phyloP scores from a whole-genome alignment of 2,329 filamentous ascomycete genomes.

The Trichoderma sp. region DNA sequence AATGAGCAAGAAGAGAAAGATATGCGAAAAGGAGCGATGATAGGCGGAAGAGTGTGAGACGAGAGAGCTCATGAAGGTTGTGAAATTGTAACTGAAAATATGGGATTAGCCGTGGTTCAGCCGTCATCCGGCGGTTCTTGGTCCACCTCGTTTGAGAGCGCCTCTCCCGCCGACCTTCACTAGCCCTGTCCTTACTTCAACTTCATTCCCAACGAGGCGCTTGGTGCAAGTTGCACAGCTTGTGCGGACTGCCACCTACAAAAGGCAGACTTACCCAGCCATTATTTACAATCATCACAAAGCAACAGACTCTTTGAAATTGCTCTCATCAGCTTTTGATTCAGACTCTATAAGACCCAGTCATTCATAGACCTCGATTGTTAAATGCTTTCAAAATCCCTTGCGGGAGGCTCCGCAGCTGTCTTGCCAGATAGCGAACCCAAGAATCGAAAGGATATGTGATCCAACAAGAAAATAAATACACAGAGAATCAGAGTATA shows the following conservation, averaged over 20 bases:
- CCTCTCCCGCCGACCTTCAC: background rate
- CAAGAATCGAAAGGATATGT: slow-evolving; percentile 24
- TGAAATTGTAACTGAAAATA: slow-evolving; percentile 1
- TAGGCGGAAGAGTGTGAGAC: background rate
- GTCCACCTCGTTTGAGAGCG: no score
- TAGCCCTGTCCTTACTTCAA: background rate
- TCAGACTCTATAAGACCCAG: slow-evolving; percentile 27
- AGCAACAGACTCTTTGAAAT: background rate
- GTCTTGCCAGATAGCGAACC: slow-evolving; percentile 8
- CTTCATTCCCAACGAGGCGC: background rate
- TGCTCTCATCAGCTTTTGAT: slow-evolving; percentile 20
- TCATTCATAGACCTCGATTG: slow-evolving; percentile 27
- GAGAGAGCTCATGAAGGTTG: background rate
- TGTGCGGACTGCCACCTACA: no score
- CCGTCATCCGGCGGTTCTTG: slow-evolving; percentile 26
- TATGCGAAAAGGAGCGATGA: background rate
- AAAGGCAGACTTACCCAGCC: background rate
- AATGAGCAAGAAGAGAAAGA: background rate
- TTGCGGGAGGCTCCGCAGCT: slow-evolving; percentile 7
- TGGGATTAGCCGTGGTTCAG: slow-evolving; percentile 29
- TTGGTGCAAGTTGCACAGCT: no score
- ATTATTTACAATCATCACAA: background rate
- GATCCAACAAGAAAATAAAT: slow-evolving; percentile 23
- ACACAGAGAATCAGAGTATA: slow-evolving; percentile 29
- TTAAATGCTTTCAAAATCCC: slow-evolving; percentile 21